phyloP scores from a whole-genome alignment of 2,329 filamentous ascomycete genomes.

The Diaporthe velutina region DNA sequence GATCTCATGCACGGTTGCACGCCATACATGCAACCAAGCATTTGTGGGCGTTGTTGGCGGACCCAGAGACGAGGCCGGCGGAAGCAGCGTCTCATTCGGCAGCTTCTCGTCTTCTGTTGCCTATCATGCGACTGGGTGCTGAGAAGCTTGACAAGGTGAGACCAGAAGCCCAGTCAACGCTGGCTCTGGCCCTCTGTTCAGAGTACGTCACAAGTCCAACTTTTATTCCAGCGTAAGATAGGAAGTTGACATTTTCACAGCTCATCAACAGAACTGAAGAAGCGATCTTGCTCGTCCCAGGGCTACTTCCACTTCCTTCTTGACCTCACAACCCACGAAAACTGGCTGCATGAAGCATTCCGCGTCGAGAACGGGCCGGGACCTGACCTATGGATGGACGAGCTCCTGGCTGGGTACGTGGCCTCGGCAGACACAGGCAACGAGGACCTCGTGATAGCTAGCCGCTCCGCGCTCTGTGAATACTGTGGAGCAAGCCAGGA shows the following conservation, averaged over 20 bases:
- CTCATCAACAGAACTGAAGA: constrained; percentile 50
- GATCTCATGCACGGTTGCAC: constrained; percentile 85
- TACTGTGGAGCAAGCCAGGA: constrained; percentile 59
- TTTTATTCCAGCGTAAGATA: no score
- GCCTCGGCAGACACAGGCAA: constrained; percentile 84
- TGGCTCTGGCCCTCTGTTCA: constrained; percentile 59
- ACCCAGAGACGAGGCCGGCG: neutral
- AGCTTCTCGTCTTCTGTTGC: constrained; percentile 58
- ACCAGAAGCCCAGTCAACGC: constrained; percentile 69
- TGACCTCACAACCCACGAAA: constrained; percentile 53
- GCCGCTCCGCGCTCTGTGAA: constrained; percentile 72
- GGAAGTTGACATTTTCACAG: constrained; percentile 46
- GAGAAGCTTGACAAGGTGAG: constrained; percentile 94
- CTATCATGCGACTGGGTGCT: constrained; percentile 76
- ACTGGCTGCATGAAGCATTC: constrained; percentile 54
- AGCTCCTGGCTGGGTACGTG: constrained; percentile 75
- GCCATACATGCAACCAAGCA: constrained; percentile 82
- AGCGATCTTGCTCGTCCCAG: constrained; percentile 68
- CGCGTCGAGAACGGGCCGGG: constrained; percentile 50
- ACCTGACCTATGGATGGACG: constrained; percentile 57
- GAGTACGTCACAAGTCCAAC: constrained; percentile 54
- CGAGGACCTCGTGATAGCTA: constrained; percentile 79
- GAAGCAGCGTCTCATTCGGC: constrained; percentile 42
- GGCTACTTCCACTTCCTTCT: constrained; percentile 71
- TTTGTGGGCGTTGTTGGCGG: constrained; percentile 60